A percentile compares a stretch with the other conserved stretches of the same genome.
These are phyloP conservation scores for Potentilla sterilis DNA, from an alignment of 306 rosid species.

Conservation along the genomic window DNA sequence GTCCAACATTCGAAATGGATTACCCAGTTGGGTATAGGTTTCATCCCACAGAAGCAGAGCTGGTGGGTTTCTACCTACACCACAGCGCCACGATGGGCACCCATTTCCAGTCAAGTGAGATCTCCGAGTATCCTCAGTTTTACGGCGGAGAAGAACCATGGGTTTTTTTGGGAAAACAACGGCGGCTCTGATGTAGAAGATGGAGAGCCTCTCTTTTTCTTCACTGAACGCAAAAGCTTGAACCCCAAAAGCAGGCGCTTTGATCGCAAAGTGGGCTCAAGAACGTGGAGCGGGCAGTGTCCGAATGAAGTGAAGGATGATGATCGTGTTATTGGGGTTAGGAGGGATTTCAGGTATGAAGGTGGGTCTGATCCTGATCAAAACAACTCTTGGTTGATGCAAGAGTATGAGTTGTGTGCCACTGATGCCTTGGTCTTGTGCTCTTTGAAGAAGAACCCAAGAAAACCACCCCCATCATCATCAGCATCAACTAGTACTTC, in stretches of 20 bases:
- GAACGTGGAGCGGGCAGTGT: not conserved
- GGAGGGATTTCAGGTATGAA: not conserved
- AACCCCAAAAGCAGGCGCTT: not conserved
- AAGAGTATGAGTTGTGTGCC: not conserved
- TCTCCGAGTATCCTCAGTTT: not conserved
- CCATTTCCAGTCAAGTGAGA: not conserved
- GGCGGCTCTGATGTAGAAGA: not conserved
- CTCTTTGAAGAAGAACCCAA: not conserved
- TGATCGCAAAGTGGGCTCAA: not conserved
- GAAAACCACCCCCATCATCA: not conserved
- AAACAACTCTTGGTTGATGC: not conserved
- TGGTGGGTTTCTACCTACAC: not conserved
- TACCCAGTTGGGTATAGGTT: not conserved
- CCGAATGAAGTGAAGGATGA: too few relatives aligned
- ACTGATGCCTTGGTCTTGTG: not conserved
- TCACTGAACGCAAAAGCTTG: too few relatives aligned
- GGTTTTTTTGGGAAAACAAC: not conserved
- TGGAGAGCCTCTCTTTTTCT: not conserved
- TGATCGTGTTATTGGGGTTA: not conserved
- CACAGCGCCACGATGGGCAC: not conserved
- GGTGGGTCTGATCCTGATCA: not conserved
- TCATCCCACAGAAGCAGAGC: not conserved
- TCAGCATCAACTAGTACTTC: too few relatives aligned
- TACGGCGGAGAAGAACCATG: not conserved
- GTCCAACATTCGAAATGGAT: not conserved